phyloP scores from a whole-genome alignment of 2,329 filamentous ascomycete genomes.

The Cercospora beticola region DNA sequence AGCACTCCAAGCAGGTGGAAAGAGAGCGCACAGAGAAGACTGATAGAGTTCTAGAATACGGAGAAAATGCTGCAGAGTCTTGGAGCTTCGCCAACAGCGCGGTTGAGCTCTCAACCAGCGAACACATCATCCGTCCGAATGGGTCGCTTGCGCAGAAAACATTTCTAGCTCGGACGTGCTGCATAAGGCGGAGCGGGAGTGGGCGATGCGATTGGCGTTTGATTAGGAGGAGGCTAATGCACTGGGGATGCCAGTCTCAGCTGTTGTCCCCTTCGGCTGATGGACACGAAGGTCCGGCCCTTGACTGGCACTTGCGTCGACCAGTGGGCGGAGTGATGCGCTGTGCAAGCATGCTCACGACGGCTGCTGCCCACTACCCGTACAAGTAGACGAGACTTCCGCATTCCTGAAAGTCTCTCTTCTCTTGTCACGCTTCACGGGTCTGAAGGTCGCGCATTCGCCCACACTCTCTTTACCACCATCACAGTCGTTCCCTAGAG shows the following conservation, averaged over 20 bases:
- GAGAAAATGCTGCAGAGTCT: background rate
- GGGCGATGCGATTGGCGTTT: constrained; percentile 20
- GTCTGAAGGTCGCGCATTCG: constrained; percentile 28
- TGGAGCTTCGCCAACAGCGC: background rate
- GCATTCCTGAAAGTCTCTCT: constrained; percentile 15
- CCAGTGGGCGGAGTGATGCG: constrained; percentile 10
- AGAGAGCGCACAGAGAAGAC: background rate
- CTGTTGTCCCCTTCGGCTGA: constrained; percentile 8
- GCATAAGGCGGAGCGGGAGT: constrained; percentile 20
- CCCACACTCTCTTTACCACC: constrained; percentile 28
- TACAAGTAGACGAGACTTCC: constrained; percentile 23
- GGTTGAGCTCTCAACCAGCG: constrained; percentile 9
- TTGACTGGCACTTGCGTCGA: constrained; percentile 16
- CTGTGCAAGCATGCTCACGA: constrained; percentile 9
- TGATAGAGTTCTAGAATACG: background rate
- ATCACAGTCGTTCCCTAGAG: constrained; percentile 25
- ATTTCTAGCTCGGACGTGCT: constrained; percentile 11
- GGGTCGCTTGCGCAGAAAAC: constrained; percentile 17
- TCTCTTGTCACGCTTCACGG: constrained; percentile 28
- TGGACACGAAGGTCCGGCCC: constrained; percentile 10
- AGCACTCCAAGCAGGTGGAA: background rate
- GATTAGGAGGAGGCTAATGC: constrained; percentile 11
- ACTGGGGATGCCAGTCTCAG: constrained; percentile 13
- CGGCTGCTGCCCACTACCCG: constrained; percentile 7
- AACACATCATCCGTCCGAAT: constrained; percentile 12